Base-by-base conservation (phyloP, 2,329 filamentous ascomycete species). In the Gyromitra esculenta region DNA sequence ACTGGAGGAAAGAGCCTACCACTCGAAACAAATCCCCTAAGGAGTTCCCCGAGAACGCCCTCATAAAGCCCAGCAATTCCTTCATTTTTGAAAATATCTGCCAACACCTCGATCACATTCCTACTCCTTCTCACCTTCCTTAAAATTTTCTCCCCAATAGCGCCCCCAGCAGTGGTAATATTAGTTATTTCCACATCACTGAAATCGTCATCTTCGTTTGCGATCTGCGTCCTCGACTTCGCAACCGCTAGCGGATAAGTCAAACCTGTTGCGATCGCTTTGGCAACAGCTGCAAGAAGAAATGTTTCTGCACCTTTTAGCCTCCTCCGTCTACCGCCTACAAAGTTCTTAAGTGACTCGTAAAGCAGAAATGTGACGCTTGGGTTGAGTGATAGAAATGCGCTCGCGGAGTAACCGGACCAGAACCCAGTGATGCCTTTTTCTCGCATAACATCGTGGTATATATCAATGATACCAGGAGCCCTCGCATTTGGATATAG, bases 241-340 rank as follows among this genome's bases (percentile, higher is more conserved):
- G 92, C 93, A 39, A 94, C 89, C 73, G 92, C 92, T 82, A 97
- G 91, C 0, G 94, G 94, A 82, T 97, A 97, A 0, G 92, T 97
- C 73, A 94, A 84, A 0, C 89, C 87, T 6, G 90, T 92, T 0
- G 93, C 93, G 31, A 91, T 85, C 0, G 90, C 90, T 84, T 97
- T 97, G 83, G 91, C 94, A 35, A 91, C 82, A 0, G 93, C 93
- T 0, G 94, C 93, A 9, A 92, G 83, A 0, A 92, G 82, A 81
- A 92, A 92, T 0, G 88, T 91, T 7, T 88, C 81, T 56, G 83
- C 83, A 0, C 88, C 83, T 9, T 78, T 80, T 25, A 80, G 68
- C 6, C 41, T 75, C 0, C 87, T 80, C 15, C 76, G 75, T 9
- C 64, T 77, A 0, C 87, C 86, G 0, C 89, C 87, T 15, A 87